Evolutionary conservation across 177 flowering plant genomes (phyloP).

Genomic region (Tripterygium wilfordii): DNA sequence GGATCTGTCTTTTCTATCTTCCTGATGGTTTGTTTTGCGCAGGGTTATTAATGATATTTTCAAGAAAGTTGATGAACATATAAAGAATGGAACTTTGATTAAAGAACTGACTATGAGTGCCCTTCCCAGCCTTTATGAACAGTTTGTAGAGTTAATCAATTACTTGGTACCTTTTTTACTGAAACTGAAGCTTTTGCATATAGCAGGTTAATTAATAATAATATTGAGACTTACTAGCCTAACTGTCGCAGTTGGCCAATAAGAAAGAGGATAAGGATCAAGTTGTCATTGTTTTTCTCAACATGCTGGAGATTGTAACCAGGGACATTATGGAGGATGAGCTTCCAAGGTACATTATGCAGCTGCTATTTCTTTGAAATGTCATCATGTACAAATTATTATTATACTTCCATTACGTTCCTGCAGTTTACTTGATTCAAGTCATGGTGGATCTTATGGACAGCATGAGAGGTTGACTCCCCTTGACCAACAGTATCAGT

Average conservation of each 20-base stretch:
- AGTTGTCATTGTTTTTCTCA: conserved; percentile 78
- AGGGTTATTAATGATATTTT: conserved; percentile 69
- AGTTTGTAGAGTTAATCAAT: conserved; percentile 53
- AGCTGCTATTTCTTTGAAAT: not conserved
- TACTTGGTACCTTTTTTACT: conserved; percentile 41
- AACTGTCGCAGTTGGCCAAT: conserved; percentile 42
- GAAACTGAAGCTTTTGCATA: no score
- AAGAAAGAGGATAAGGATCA: conserved; percentile 54
- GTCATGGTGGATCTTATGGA: conserved; percentile 50
- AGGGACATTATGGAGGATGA: conserved; percentile 84
- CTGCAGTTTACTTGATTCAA: conserved; percentile 61
- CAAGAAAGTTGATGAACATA: conserved; percentile 54
- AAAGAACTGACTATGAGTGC: conserved; percentile 60
- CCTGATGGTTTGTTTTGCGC: conserved; percentile 10
- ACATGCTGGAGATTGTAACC: conserved; percentile 85
- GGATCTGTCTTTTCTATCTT: not conserved
- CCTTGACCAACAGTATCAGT: conserved; percentile 49
- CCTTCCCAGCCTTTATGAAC: conserved; percentile 65
- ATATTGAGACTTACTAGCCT: no score
- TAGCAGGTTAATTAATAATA: no score
- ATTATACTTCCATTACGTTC: not conserved
- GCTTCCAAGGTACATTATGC: conserved; percentile 36
- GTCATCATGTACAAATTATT: not conserved
- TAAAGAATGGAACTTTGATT: conserved; percentile 31
- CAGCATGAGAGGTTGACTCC: conserved; percentile 52